Conservation (phyloP, 139 green algal genomes). For the Axilococcus clingmanii region DNA sequence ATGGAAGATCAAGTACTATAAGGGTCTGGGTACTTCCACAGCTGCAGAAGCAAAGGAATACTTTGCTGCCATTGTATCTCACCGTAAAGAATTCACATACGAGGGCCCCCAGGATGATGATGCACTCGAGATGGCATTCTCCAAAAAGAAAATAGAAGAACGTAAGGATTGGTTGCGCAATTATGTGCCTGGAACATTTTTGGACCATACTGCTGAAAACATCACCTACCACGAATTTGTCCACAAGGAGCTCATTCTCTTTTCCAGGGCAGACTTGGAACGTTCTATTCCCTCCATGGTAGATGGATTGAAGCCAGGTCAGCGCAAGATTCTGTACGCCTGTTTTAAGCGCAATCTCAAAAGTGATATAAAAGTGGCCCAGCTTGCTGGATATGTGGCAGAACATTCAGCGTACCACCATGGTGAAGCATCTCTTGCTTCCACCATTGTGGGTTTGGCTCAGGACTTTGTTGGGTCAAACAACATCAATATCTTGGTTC, state of each 20-base stretch:
- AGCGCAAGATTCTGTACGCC: conserved; percentile 97
- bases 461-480: conserved; percentile 96
- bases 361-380: conserved; percentile 91
- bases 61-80: conserved; percentile 74
- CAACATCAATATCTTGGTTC: conserved; percentile 96
- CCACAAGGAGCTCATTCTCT: conserved; percentile 92
- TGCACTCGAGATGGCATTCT: conserved; percentile 95
- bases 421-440: conserved; percentile 76
- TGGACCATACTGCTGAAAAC: conserved; percentile 70
- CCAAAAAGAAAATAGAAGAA: conserved; percentile 97
- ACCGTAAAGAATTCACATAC: conserved; percentile 88
- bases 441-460: conserved; percentile 83
- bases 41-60: conserved; percentile 91
- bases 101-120: conserved; percentile 64
- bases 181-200: conserved; percentile 82
- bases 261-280: conserved; percentile 84
- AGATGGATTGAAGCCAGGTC: conserved; percentile 96
- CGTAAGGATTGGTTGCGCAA: conserved; percentile 87
- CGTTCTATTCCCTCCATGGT: conserved; percentile 94
- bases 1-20: conserved; percentile 99
- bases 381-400: conserved; percentile 92
- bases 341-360: conserved; percentile 97
- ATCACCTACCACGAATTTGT: conserved; percentile 95
- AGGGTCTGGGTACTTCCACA: conserved; percentile 96
- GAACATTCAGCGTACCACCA: conserved; percentile 99